Conservation (phyloP, 148 eudicot genomes). For the Salicornia ramosissima region DNA sequence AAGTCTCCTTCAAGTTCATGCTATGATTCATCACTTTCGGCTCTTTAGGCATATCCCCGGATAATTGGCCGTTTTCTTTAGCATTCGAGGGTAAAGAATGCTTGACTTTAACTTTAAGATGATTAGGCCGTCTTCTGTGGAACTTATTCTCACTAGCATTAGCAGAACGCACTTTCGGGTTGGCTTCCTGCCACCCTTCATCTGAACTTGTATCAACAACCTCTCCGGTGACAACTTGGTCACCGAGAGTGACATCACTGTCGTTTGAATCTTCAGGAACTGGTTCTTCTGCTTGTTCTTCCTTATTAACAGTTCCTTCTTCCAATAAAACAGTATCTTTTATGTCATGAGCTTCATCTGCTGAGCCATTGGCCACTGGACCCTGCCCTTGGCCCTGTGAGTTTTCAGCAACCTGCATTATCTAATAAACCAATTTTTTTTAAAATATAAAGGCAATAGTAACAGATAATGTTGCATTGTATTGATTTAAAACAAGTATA, state of each 20-base stretch:
- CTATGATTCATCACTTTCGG: conserved; percentile 36
- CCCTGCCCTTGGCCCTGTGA: conserved; percentile 37
- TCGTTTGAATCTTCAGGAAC: conserved; percentile 31
- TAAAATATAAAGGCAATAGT: background rate
- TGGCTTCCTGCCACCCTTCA: conserved; percentile 99
- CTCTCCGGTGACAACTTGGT: conserved; percentile 32
- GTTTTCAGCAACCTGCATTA: conserved; percentile 52
- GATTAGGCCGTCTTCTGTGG: conserved; percentile 55
- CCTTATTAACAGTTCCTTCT: conserved; percentile 11
- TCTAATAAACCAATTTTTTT: conserved; percentile 30
- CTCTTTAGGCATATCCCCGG: conserved; percentile 36
- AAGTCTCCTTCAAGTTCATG: conserved; percentile 30
- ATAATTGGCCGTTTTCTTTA: conserved; percentile 41
- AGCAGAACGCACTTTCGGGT: conserved; percentile 56
- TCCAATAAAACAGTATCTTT: conserved; percentile 25
- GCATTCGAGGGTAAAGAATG: conserved; percentile 30
- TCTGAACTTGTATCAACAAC: conserved; percentile 48
- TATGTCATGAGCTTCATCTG: conserved; percentile 24
- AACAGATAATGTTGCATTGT: too few relatives aligned
- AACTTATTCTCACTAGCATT: conserved; percentile 42
- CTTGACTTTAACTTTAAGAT: conserved; percentile 58
- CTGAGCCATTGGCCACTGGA: conserved; percentile 20
- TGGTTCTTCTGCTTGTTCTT: conserved; percentile 9
- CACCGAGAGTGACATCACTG: conserved; percentile 26
- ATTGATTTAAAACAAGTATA: too few relatives aligned